Percentiles rank a stretch among this genome's conserved stretches.
Evolutionary conservation across 345 rosid genomes (phyloP).

Genomic region (Physaria fendleri): DNA sequence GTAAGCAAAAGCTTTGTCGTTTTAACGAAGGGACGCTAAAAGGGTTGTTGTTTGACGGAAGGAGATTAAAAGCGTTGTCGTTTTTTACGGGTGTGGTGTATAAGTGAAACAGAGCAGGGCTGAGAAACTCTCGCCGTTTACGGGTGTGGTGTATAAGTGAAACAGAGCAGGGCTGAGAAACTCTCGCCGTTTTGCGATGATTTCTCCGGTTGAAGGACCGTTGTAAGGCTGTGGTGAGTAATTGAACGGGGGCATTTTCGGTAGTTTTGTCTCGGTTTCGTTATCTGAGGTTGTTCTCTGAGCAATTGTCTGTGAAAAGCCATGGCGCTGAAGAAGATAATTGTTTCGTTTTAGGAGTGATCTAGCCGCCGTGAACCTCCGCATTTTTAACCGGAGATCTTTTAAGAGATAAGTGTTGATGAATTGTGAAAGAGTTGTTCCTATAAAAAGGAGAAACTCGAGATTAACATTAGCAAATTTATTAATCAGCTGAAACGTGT

Average conservation of each 20-base stretch:
- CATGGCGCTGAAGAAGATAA: constrained; percentile 20
- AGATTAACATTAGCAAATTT: not conserved
- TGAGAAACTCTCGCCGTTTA: constrained; percentile 71
- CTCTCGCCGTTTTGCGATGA: constrained; percentile 54
- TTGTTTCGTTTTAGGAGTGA: constrained; percentile 27
- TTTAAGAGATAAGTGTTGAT: not conserved
- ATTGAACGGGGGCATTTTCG: constrained; percentile 63
- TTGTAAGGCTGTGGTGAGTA: constrained; percentile 64
- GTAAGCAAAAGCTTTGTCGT: not conserved
- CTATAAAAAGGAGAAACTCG: not conserved
- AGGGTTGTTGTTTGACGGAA: constrained; percentile 3
- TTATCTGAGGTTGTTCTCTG: constrained; percentile 18
- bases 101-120: constrained; percentile 64
- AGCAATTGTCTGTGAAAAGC: constrained; percentile 30
- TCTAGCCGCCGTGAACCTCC: constrained; percentile 32
- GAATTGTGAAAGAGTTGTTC: not conserved
- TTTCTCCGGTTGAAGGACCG: constrained; percentile 73
- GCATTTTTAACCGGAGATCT: constrained; percentile 36
- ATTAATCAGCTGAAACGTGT: constrained; percentile 9
- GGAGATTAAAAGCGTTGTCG: too few species aligned
- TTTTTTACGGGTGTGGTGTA: constrained; percentile 69
- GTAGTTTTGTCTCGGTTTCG: constrained; percentile 28
- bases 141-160: constrained; percentile 60
- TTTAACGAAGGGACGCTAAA: constrained; percentile 19
- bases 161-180: constrained; percentile 76